Conservation (phyloP, 371 early-diverging fungal genomes). For the Apophysomyces trapeziformis region DNA sequence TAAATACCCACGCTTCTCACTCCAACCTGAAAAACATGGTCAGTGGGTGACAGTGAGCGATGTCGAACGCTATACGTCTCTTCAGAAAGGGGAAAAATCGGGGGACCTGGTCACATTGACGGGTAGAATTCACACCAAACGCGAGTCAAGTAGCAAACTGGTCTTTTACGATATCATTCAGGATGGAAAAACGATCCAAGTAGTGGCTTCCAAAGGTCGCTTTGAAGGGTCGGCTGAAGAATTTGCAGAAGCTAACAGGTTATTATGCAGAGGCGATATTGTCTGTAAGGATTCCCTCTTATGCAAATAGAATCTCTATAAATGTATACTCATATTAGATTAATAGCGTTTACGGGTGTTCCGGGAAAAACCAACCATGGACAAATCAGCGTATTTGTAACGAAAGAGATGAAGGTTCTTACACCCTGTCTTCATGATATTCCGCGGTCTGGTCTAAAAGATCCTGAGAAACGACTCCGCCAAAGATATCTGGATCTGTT, state of each 20-base stretch:
- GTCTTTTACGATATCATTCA: slow-evolving; percentile 76
- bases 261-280: slow-evolving; percentile 69
- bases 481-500: slow-evolving; percentile 90
- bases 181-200: slow-evolving; percentile 67
- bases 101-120: slow-evolving; percentile 36
- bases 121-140: slow-evolving; percentile 68
- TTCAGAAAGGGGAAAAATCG: slow-evolving; percentile 10
- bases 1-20: slow-evolving; percentile 40
- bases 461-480: slow-evolving; percentile 85
- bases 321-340: background rate
- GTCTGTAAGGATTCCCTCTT: slow-evolving; percentile 49
- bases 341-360: slow-evolving; percentile 71
- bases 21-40: slow-evolving; percentile 31
- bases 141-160: slow-evolving; percentile 75
- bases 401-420: slow-evolving; percentile 64
- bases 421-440: slow-evolving; percentile 89
- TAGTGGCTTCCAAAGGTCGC: slow-evolving; percentile 64
- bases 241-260: slow-evolving; percentile 50
- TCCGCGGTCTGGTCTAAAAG: slow-evolving; percentile 73
- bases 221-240: slow-evolving; percentile 43
- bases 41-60: slow-evolving; percentile 35
- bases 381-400: slow-evolving; percentile 80
- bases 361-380: slow-evolving; percentile 85
- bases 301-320: background rate
- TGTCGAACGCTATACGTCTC: slow-evolving; percentile 14